Evolutionary conservation across 306 rosid species (phyloP).

Genomic region (Carpinus fangiana): DNA sequence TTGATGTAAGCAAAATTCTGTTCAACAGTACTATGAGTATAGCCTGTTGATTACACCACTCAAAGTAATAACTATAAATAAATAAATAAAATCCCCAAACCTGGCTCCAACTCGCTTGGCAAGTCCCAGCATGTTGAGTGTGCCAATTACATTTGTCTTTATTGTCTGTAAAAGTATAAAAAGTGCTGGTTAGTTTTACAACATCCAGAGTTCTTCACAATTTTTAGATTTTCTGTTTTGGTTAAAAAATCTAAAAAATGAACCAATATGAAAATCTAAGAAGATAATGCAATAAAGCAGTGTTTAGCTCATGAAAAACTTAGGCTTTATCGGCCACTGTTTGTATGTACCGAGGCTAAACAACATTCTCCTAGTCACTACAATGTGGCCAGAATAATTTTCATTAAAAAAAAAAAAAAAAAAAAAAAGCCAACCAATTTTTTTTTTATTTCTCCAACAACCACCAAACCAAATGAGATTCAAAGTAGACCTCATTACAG

Average conservation of each 20-base stretch:
- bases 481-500: not conserved
- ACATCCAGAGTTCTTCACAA: not conserved
- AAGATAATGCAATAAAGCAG: not conserved
- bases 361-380: not conserved
- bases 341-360: not conserved
- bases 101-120: conserved; percentile 99
- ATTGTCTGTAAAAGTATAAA: conserved; percentile 61
- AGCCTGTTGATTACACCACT: conserved; percentile 17
- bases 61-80: conserved; percentile 16
- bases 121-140: conserved; percentile 97
- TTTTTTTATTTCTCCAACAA: not conserved
- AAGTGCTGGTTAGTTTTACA: not conserved
- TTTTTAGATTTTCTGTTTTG: not conserved
- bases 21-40: conserved; percentile 27
- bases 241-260: not conserved
- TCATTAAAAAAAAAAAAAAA: not conserved
- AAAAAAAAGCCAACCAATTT: not conserved
- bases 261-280: not conserved
- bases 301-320: not conserved
- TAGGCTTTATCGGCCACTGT: not conserved
- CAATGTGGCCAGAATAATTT: not conserved
- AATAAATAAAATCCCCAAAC: conserved; percentile 32
- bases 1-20: conserved; percentile 97
- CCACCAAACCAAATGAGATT: not conserved
- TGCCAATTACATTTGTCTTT: conserved; percentile 96